Evolutionary conservation across 2,329 filamentous ascomycete genomes (phyloP).

Genomic region (Calonectria naviculata): DNA sequence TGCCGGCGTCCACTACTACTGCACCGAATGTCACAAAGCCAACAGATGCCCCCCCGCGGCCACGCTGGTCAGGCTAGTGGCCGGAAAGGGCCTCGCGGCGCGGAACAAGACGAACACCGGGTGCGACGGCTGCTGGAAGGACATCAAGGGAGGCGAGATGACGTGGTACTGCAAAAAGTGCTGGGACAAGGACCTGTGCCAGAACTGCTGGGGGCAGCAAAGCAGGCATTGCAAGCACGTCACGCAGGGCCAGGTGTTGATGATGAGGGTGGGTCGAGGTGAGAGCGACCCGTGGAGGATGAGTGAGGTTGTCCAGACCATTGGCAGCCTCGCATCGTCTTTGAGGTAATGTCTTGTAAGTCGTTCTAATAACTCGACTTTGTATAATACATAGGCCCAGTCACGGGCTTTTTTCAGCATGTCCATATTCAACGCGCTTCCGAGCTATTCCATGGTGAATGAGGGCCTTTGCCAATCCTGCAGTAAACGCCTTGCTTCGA

Average conservation of each 20-base stretch:
- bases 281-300: constrained; percentile 14
- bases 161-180: constrained; percentile 35
- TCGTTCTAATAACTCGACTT: not conserved
- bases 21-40: not conserved
- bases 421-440: not conserved
- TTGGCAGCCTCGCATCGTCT: constrained; percentile 1
- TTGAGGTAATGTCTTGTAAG: not conserved
- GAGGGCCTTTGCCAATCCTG: too few species aligned
- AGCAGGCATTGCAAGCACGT: constrained; percentile 32
- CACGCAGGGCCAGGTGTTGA: constrained; percentile 21
- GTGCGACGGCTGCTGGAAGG: constrained; percentile 23
- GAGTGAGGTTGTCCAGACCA: not conserved
- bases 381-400: not conserved
- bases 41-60: not conserved
- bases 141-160: constrained; percentile 24
- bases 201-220: constrained; percentile 26
- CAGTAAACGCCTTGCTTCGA: not conserved
- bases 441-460: not conserved
- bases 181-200: constrained; percentile 30
- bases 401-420: not conserved
- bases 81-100: not conserved
- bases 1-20: not conserved
- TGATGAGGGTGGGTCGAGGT: constrained; percentile 27
- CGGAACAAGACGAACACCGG: constrained; percentile 9
- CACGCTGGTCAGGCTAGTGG: not conserved